These are phyloP conservation scores for Jatropha multifida DNA, from an alignment of 441 rosid genomes.

Conservation along the genomic window DNA sequence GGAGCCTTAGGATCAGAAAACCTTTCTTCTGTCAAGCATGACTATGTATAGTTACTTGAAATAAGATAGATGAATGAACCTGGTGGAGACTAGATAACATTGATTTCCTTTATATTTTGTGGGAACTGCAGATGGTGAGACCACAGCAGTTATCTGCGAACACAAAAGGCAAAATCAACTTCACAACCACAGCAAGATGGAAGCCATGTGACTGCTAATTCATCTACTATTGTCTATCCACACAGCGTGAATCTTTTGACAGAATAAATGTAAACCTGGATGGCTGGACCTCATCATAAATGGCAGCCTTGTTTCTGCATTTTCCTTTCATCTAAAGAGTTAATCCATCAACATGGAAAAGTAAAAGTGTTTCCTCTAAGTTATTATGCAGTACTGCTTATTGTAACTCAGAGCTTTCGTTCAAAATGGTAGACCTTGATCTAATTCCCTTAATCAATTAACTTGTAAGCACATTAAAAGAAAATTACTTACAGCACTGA, in stretches of 20 bases:
- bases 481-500: constrained; percentile 65
- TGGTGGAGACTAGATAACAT: constrained; percentile 78
- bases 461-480: background rate
- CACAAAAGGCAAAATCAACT: constrained; percentile 16
- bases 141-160: constrained; percentile 59
- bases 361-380: background rate
- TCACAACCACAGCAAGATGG: constrained; percentile 10
- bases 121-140: constrained; percentile 62
- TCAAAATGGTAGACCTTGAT: background rate
- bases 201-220: background rate
- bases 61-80: constrained; percentile 41
- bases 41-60: constrained; percentile 3
- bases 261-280: background rate
- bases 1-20: constrained; percentile 4
- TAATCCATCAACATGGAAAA: background rate
- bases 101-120: constrained; percentile 55
- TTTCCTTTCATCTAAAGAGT: background rate
- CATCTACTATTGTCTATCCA: background rate
- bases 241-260: background rate
- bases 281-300: background rate
- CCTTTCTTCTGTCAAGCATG: constrained; percentile 4
- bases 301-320: background rate
- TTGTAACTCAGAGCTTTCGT: background rate
- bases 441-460: background rate
- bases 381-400: background rate